These are phyloP conservation scores for Cladosporium halotolerans DNA, from an alignment of 2,329 filamentous ascomycete genomes.

Conservation along the genomic window DNA sequence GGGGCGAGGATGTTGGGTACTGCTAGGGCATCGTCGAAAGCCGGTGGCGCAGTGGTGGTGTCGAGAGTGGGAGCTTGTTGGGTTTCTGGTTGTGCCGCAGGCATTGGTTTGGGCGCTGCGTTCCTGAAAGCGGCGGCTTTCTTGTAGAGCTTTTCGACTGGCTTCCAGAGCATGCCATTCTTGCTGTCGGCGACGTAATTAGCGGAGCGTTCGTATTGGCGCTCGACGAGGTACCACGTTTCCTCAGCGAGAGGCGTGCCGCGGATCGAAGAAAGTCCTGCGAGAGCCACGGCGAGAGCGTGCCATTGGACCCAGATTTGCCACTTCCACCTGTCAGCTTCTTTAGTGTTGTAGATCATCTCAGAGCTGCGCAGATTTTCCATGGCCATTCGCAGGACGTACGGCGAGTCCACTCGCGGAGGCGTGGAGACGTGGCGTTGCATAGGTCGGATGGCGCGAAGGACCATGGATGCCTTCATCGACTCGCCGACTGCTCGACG, in stretches of 20 bases:
- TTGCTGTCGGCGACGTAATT: slow-evolving; percentile 45
- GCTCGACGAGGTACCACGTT: slow-evolving; percentile 47
- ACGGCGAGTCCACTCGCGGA: slow-evolving; percentile 27
- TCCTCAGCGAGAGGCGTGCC: slow-evolving; percentile 41
- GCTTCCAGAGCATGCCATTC: slow-evolving; percentile 48
- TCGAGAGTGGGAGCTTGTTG: neutral
- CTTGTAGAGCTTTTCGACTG: slow-evolving; percentile 48
- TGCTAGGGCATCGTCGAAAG: neutral
- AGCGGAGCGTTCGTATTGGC: slow-evolving; percentile 39
- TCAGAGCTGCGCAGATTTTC: slow-evolving; percentile 42
- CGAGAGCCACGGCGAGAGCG: slow-evolving; percentile 47
- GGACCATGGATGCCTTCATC: slow-evolving; percentile 22
- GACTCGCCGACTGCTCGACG: slow-evolving; percentile 19
- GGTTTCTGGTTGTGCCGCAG: neutral
- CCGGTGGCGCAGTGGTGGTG: neutral
- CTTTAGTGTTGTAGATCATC: slow-evolving; percentile 29
- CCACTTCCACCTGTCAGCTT: slow-evolving; percentile 40
- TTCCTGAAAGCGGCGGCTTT: slow-evolving; percentile 37
- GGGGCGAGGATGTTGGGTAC: neutral
- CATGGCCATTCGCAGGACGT: slow-evolving; percentile 34
- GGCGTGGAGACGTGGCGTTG: slow-evolving; percentile 20
- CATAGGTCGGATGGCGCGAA: slow-evolving; percentile 28
- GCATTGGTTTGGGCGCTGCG: neutral
- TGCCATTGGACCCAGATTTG: slow-evolving; percentile 53
- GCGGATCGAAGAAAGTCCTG: slow-evolving; percentile 47